Percentiles rank a stretch among this genome's conserved stretches.
These are phyloP conservation scores for Fistulifera pelliculosa DNA, from an alignment of 108 stramenopile species.

Conservation along the genomic window DNA sequence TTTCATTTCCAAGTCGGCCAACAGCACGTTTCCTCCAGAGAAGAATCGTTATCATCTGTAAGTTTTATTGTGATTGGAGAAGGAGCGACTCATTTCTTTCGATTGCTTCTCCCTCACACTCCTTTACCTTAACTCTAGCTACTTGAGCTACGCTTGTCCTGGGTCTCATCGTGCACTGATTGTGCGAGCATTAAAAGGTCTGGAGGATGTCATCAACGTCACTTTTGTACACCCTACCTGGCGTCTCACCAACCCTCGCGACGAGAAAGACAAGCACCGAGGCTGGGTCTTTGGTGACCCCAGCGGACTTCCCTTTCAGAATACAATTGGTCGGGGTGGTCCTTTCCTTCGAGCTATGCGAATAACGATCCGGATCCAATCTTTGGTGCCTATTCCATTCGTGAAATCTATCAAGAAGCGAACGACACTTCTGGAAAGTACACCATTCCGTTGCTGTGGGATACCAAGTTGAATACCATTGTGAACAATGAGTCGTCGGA, in stretches of 20 bases:
- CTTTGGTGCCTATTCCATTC: constrained; percentile 27
- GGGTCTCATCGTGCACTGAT: constrained; percentile 80
- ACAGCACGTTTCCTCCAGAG: constrained; percentile 60
- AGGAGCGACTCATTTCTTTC: too few species aligned
- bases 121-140: not conserved
- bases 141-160: constrained; percentile 66
- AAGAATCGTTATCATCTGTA: constrained; percentile 61
- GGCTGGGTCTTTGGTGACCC: constrained; percentile 91
- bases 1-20: constrained; percentile 41
- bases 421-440: constrained; percentile 80
- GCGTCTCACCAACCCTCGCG: constrained; percentile 67
- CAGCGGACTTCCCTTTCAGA: constrained; percentile 39
- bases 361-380: constrained; percentile 66
- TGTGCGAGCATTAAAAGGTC: constrained; percentile 79
- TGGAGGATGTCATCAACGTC: constrained; percentile 82
- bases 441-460: constrained; percentile 93
- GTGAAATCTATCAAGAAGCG: constrained; percentile 46
- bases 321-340: constrained; percentile 64
- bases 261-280: constrained; percentile 68
- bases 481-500: constrained; percentile 98
- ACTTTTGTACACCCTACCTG: constrained; percentile 81
- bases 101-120: too few species aligned
- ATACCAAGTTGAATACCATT: constrained; percentile 87
- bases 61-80: too few species aligned
- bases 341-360: constrained; percentile 68